A percentile compares a stretch with the other conserved stretches of the same genome.
Conservation (phyloP, 78 protist species). For the Diacronema lutheri region DNA sequence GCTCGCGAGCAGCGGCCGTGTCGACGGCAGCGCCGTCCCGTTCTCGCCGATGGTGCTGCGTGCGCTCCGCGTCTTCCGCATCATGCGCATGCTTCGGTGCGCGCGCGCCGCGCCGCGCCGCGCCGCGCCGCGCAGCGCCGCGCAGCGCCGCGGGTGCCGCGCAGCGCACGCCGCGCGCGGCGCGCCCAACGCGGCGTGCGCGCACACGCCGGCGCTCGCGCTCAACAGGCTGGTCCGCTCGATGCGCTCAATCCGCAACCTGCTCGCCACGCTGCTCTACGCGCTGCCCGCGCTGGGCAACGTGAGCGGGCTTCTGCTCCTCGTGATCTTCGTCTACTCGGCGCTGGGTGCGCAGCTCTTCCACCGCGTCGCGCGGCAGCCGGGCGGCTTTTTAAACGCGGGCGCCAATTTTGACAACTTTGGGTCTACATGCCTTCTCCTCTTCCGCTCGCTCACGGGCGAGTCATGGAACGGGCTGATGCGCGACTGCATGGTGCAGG, state of each 20-base stretch:
- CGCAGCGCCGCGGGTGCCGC: too few species aligned
- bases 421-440: neutral
- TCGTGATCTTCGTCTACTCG: slow-evolving; percentile 24
- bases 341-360: slow-evolving; percentile 18
- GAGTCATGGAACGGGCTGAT: slow-evolving; percentile 25
- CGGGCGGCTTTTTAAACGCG: neutral
- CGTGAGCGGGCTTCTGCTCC: slow-evolving; percentile 7
- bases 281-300: slow-evolving; percentile 25
- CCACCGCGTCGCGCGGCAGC: neutral
- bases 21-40: neutral
- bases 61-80: slow-evolving; percentile 17
- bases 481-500: neutral
- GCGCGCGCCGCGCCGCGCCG: too few species aligned
- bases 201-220: too few species aligned
- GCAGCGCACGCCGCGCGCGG: too few species aligned
- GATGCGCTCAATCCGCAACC: neutral
- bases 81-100: neutral
- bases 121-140: too few species aligned
- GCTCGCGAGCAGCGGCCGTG: too few species aligned
- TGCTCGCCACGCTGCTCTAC: slow-evolving; percentile 13
- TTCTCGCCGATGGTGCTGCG: slow-evolving; percentile 7
- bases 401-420: slow-evolving; percentile 5
- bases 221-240: neutral
- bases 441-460: neutral
- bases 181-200: too few species aligned